Conservation (phyloP, 2,329 filamentous ascomycete genomes). For the Aspergillus carbonarius region DNA sequence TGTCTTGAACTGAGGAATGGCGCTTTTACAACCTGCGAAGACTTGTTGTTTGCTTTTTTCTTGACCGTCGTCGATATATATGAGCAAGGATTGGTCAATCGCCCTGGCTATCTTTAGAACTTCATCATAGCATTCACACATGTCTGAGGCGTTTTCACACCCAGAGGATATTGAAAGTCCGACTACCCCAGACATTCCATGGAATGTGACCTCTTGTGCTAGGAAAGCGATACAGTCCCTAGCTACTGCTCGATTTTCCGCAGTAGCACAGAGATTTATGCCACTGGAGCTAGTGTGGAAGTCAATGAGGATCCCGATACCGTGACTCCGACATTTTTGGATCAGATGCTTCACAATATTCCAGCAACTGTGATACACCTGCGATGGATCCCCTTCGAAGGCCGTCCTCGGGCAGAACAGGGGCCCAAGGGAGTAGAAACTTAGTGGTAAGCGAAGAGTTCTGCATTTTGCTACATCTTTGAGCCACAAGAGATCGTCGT, state of each 20-base stretch:
- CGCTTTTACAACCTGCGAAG: constrained; percentile 51
- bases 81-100: constrained; percentile 52
- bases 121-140: constrained; percentile 59
- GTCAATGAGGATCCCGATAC: constrained; percentile 59
- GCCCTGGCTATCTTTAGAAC: constrained; percentile 48
- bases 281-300: constrained; percentile 60
- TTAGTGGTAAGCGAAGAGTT: constrained; percentile 60
- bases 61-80: constrained; percentile 62
- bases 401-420: constrained; percentile 52
- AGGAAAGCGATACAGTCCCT: constrained; percentile 53
- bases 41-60: constrained; percentile 46
- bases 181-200: constrained; percentile 47
- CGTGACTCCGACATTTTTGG: constrained; percentile 44
- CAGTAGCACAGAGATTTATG: constrained; percentile 56
- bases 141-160: constrained; percentile 50
- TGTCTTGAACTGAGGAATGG: constrained; percentile 58
- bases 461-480: constrained; percentile 54
- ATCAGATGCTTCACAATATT: constrained; percentile 49
- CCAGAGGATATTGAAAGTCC: constrained; percentile 62
- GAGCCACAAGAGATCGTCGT: constrained; percentile 56
- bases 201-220: constrained; percentile 45
- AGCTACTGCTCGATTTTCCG: constrained; percentile 46
- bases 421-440: constrained; percentile 58
- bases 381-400: constrained; percentile 48
- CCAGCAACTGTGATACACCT: constrained; percentile 58